Base-by-base conservation (phyloP, 257 asterid genomes). In the Solanum lycopersicoides region DNA sequence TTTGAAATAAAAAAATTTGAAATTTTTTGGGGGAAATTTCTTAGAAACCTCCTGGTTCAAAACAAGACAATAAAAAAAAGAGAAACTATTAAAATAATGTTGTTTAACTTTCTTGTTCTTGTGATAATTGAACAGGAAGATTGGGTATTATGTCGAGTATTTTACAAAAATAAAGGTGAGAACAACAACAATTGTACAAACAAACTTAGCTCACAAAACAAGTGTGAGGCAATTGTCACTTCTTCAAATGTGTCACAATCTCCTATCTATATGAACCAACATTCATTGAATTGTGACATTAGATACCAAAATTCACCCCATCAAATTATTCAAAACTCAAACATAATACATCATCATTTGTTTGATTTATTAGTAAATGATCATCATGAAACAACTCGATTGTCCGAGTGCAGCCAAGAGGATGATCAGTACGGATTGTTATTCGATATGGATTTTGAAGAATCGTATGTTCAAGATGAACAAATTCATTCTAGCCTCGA, bases 131-230 rank as follows among this genome's bases (percentile, higher is more conserved):
- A 42, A 59, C 97, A 96, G 99, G 99, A 96, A 88, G 98, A 96
- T 34, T 96, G 99, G 99, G 99, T 96, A 12, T 80, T 96, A 37
- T 95, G 95, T 69, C 88, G 93, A 90, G 99, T 96, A 18, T 94
- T 95, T 47, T 90, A 96, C 92, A 96, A 95, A 88, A 85, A 91
- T 20, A 93, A 93, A 74, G 63, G 90, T 56, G 97, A 93, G 79
- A 91, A 87, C 28, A 87, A 83, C 87, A 82, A 90, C 23, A 50
- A 86, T 41, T 34, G 44, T 39, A 47, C 66, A 42, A 69, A 16
- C 77, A 90, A 69, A 90, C 86, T 86, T 7, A 63, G 86, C 42
- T 69, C 86, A 23, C 47, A 69, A 6, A 86, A 83, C 83, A 90
- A 89, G 6, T n/a, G 84, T 10, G 72, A 60, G 14, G 73, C 83